phyloP scores from a whole-genome alignment of 2,329 filamentous ascomycete species.

The Sporothrix inflata region DNA sequence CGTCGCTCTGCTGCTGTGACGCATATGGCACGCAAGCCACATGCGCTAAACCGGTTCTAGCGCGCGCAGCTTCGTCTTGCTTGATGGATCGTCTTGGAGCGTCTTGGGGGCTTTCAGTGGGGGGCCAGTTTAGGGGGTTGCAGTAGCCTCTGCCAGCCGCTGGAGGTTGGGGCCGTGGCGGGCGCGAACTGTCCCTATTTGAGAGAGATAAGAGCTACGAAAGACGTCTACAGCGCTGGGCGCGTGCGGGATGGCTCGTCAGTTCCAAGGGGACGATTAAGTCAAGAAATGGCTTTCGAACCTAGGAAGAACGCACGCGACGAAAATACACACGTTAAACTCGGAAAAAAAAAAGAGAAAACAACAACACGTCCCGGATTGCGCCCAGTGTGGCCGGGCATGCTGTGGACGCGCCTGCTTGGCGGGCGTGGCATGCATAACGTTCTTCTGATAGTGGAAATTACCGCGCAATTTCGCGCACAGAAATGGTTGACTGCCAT shows the following conservation, averaged over 20 bases:
- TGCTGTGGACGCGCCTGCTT: background rate
- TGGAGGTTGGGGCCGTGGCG: background rate
- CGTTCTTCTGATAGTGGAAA: slow-evolving; percentile 10
- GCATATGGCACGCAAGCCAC: slow-evolving; percentile 13
- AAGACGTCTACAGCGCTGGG: too few relatives aligned
- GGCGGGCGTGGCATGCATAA: slow-evolving; percentile 21
- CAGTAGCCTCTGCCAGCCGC: background rate
- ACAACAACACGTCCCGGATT: background rate
- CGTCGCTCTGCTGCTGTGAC: slow-evolving; percentile 22
- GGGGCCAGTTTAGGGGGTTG: slow-evolving; percentile 4
- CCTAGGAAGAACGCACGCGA: too few relatives aligned
- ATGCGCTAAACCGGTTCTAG: slow-evolving; percentile 10
- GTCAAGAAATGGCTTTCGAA: too few relatives aligned
- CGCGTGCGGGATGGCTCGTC: too few relatives aligned
- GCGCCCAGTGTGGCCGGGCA: background rate
- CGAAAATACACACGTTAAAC: too few relatives aligned
- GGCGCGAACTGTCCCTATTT: background rate
- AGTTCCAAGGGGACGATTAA: too few relatives aligned
- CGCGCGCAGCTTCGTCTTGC: background rate
- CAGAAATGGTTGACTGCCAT: slow-evolving; percentile 4
- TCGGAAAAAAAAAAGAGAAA: background rate
- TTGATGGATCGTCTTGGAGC: background rate
- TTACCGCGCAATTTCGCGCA: slow-evolving; percentile 14
- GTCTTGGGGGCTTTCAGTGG: background rate
- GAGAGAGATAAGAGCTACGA: background rate